These are phyloP conservation scores for Cladosporium oxysporum DNA, from an alignment of 2,329 filamentous ascomycete species.

Conservation along the genomic window DNA sequence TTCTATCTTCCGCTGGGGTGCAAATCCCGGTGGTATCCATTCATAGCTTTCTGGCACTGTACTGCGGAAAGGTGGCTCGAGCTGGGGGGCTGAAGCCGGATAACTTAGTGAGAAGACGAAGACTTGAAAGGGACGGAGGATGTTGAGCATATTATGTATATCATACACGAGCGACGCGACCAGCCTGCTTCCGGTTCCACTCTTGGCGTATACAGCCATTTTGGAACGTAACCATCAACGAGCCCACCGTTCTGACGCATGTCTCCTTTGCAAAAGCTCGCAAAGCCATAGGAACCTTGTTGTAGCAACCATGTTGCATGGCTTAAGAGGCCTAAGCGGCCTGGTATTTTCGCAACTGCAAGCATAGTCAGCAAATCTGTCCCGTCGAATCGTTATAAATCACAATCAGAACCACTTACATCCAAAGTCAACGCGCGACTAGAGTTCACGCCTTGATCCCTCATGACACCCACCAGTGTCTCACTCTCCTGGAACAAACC, in stretches of 20 bases:
- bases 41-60: background rate
- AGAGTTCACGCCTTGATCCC: constrained; percentile 91
- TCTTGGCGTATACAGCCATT: background rate
- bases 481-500: constrained; percentile 96
- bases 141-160: background rate
- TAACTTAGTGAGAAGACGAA: background rate
- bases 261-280: background rate
- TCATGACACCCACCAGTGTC: constrained; percentile 90
- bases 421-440: constrained; percentile 90
- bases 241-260: background rate
- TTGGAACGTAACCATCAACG: background rate
- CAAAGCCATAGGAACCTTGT: background rate
- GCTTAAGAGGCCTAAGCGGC: background rate
- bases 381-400: too few species aligned
- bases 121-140: background rate
- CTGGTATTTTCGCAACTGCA: constrained; percentile 18
- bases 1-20: background rate
- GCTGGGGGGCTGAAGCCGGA: background rate
- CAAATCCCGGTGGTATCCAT: background rate
- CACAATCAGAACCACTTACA: constrained; percentile 62
- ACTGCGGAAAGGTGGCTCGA: background rate
- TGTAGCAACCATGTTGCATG: too few species aligned
- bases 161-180: background rate
- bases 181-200: background rate
- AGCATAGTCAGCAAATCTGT: background rate